phyloP scores from a whole-genome alignment of 129 eudicot species.

The Flaveria bidentis region DNA sequence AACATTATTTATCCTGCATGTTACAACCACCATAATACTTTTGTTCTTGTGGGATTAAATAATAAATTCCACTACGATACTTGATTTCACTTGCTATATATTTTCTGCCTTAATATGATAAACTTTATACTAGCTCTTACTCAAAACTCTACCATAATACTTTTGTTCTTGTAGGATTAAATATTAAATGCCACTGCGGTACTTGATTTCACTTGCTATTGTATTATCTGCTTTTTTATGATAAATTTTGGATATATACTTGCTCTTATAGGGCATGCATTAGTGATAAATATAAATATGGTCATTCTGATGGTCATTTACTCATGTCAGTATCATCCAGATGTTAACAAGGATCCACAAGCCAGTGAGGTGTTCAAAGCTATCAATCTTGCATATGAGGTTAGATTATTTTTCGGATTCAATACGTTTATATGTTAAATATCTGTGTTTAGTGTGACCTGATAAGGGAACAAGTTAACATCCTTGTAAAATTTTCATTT shows the following conservation, averaged over 20 bases:
- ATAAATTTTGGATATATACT: not conserved
- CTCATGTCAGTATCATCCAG: slow-evolving; percentile 85
- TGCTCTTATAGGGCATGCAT: not conserved
- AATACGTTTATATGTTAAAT: slow-evolving; percentile 24
- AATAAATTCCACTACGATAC: not conserved
- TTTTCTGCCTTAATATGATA: not conserved
- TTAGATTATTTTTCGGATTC: slow-evolving; percentile 33
- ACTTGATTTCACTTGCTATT: slow-evolving; percentile 4
- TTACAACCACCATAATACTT: not conserved
- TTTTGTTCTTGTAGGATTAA: not conserved
- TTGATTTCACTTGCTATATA: slow-evolving; percentile 7
- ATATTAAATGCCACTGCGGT: not conserved
- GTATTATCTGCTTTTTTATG: not conserved
- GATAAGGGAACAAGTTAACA: slow-evolving; percentile 16
- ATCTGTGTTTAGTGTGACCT: not conserved
- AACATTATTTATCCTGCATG: not conserved
- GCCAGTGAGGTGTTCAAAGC: slow-evolving; percentile 75
- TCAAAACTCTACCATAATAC: not conserved
- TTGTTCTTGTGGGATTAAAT: not conserved
- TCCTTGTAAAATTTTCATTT: not conserved
- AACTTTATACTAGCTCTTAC: not conserved
- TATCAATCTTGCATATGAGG: slow-evolving; percentile 81
- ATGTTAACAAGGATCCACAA: slow-evolving; percentile 80
- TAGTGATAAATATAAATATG: slow-evolving; percentile 1
- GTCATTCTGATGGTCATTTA: slow-evolving; percentile 30